These are phyloP conservation scores for Tetrapisispora namnaoensis DNA, from an alignment of 805 yeast species.

Conservation along the genomic window DNA sequence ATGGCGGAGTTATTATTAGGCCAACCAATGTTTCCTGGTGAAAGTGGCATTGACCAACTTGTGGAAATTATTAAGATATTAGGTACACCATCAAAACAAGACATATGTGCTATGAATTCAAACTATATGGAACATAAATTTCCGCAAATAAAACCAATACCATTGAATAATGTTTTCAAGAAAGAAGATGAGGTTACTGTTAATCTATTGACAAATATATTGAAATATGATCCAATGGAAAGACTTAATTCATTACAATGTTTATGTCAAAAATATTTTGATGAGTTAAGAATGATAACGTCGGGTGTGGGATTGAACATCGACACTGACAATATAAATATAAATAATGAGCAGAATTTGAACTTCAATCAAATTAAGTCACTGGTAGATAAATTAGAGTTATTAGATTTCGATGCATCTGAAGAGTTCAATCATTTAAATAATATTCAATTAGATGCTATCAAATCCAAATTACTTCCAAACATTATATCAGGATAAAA, in stretches of 20 bases:
- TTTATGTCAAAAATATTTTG: conserved; percentile 23
- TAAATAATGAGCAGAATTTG: conserved; percentile 2
- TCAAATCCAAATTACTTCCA: conserved; percentile 16
- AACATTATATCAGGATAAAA: conserved; percentile 6
- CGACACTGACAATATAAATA: neutral
- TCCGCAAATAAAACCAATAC: conserved; percentile 77
- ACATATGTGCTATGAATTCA: conserved; percentile 90
- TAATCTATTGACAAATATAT: conserved; percentile 43
- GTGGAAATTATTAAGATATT: conserved; percentile 92
- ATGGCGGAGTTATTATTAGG: conserved; percentile 95
- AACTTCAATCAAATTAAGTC: conserved; percentile 5
- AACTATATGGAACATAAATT: conserved; percentile 95
- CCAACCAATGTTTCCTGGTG: conserved; percentile 96
- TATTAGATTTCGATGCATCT: conserved; percentile 22
- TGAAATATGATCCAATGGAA: conserved; percentile 60
- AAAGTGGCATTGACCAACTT: conserved; percentile 92
- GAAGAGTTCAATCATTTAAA: conserved; percentile 24
- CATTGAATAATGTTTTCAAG: conserved; percentile 57
- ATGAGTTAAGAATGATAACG: conserved; percentile 19
- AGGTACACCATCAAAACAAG: conserved; percentile 91
- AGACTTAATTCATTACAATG: conserved; percentile 46
- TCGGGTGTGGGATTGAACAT: neutral
- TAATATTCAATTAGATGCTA: conserved; percentile 19
- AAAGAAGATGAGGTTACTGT: conserved; percentile 39
- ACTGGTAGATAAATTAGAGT: conserved; percentile 15